These are phyloP conservation scores for Paecilomyces sp. DNA, from an alignment of 2,329 filamentous ascomycete species.

Conservation along the genomic window DNA sequence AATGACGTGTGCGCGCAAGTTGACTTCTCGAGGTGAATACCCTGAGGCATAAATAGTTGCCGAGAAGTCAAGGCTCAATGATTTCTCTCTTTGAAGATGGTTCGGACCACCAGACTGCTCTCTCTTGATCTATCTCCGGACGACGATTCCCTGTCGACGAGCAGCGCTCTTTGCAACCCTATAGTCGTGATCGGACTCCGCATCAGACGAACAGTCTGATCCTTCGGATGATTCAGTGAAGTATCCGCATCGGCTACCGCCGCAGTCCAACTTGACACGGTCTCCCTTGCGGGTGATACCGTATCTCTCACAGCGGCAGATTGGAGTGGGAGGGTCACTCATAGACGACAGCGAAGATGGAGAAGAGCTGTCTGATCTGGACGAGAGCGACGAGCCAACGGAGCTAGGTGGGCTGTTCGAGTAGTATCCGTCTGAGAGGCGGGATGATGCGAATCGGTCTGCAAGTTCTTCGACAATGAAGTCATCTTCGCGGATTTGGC, in stretches of 20 bases:
- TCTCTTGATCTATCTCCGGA: conserved; percentile 24
- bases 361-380: conserved; percentile 59
- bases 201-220: conserved; percentile 59
- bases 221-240: conserved; percentile 55
- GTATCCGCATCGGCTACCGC: conserved; percentile 80
- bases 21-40: not conserved
- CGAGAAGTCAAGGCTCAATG: not conserved
- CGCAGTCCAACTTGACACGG: conserved; percentile 93
- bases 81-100: not conserved
- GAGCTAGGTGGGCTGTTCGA: conserved; percentile 71
- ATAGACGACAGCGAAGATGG: conserved; percentile 57
- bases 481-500: conserved; percentile 75
- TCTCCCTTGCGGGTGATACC: conserved; percentile 91
- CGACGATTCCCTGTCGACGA: conserved; percentile 31
- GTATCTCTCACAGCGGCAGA: conserved; percentile 92
- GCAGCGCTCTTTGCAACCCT: conserved; percentile 25
- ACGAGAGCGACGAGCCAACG: conserved; percentile 59
- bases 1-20: not conserved
- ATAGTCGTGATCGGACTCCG: conserved; percentile 33
- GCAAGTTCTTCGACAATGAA: conserved; percentile 78
- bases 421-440: conserved; percentile 63
- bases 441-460: conserved; percentile 64
- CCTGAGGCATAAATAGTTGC: not conserved
- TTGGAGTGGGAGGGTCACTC: conserved; percentile 50
- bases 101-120: not conserved